Conservation (phyloP, 352 stramenopile species). For the Peronosclerospora sorghi region DNA sequence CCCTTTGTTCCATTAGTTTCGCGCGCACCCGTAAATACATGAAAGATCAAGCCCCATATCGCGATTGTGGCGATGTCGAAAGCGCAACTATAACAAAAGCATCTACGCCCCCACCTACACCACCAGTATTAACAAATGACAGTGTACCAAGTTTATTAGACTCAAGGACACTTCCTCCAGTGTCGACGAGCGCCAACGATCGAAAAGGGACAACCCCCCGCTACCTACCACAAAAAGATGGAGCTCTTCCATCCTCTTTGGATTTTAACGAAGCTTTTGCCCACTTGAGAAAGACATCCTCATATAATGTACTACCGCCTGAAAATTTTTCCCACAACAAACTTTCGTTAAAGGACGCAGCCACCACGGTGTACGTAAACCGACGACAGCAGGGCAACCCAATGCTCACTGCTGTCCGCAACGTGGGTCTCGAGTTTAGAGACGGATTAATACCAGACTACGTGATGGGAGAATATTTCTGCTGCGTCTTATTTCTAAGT, state of each 20-base stretch:
- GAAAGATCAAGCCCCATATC: too few species aligned
- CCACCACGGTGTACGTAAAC: slow-evolving; percentile 58
- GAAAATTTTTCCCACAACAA: slow-evolving; percentile 2
- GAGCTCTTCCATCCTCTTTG: slow-evolving; percentile 7
- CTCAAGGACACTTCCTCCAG: slow-evolving; percentile 22
- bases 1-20: too few species aligned
- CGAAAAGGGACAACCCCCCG: slow-evolving; percentile 11
- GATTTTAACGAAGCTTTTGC: slow-evolving; percentile 54
- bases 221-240: slow-evolving; percentile 27
- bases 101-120: background rate
- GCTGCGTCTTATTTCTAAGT: slow-evolving; percentile 88
- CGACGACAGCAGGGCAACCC: slow-evolving; percentile 89
- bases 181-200: slow-evolving; percentile 1
- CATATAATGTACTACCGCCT: slow-evolving; percentile 27
- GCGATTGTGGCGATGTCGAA: too few species aligned
- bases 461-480: slow-evolving; percentile 75
- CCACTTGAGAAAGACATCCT: slow-evolving; percentile 38
- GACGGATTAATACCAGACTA: slow-evolving; percentile 91
- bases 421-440: slow-evolving; percentile 88
- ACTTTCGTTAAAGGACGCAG: slow-evolving; percentile 24
- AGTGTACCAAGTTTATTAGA: slow-evolving; percentile 33
- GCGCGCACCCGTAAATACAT: too few species aligned
- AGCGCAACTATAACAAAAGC: too few species aligned
- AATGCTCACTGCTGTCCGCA: slow-evolving; percentile 87
- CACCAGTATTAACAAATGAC: background rate